Base-by-base conservation (phyloP, 2,329 filamentous ascomycete genomes). In the Venturia effusa region DNA sequence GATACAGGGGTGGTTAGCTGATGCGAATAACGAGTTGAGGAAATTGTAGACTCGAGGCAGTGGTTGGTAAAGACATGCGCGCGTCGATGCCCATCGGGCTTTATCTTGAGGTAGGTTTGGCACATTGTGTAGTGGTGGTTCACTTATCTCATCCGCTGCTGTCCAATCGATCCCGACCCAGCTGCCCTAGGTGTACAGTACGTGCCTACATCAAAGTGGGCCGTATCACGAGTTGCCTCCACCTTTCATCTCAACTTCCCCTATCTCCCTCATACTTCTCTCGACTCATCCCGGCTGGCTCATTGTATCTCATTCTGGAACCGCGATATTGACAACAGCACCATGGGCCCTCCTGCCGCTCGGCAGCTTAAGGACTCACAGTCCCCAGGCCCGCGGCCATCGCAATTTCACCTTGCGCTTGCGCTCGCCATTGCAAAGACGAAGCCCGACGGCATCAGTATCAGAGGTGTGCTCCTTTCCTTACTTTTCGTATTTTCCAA, bases 341-440 rank as follows among this genome's bases (percentile, higher is more conserved):
- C 30, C 15, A 37, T 40, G 55, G 55, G 19, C 32, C 8, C 6
- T 59, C 37, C 55, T 11, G 17, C 55, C 1, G 5, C 19, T 27
- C 10, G 15, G 4, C 19, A 59, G 22, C 24, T 51, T 24, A 51
- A 51, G 45, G 22, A 22, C 2, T 27, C 55, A 10, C 39, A 59
- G 22, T 11, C 27, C 45, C 24, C 10, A 22, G n/a, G n/a, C 4
- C 22, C 55, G 8, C 39, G 34, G 22, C 66, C 48, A 48, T 65
- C 66, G 30, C 37, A 45, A 4, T 65, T 71, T 13, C 71, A 74
- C 51, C 62, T 73, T 22, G 73, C 74, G 3, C 67, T 74, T 19
- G 74, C 74, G 7, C 66, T 76, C 51, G 71, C 72, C 4, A 67
- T 77, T n/a, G 66, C 78, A n/a, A 70, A 69, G 27, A 70, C 71